Evolutionary conservation across 2,329 filamentous ascomycete genomes (phyloP).

Genomic region (Diplocarpon mali): DNA sequence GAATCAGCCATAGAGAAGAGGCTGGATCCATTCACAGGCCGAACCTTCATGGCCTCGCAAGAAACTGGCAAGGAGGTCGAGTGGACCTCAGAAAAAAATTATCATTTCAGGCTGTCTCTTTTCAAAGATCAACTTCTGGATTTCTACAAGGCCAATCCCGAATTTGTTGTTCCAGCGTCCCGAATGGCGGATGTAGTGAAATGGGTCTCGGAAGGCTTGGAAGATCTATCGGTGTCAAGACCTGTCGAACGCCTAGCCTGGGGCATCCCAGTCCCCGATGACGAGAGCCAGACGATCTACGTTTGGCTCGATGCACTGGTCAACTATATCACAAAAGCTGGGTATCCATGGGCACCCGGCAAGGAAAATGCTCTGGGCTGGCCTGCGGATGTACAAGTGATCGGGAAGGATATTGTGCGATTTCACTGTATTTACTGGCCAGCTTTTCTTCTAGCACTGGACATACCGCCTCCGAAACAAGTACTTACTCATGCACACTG

Average conservation of each 20-base stretch:
- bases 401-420: constrained; percentile 92
- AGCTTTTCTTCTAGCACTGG: constrained; percentile 81
- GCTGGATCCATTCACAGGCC: constrained; percentile 69
- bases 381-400: constrained; percentile 85
- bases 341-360: constrained; percentile 70
- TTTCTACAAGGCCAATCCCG: constrained; percentile 68
- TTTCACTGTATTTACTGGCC: constrained; percentile 99
- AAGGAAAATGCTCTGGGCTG: constrained; percentile 55
- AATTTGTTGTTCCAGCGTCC: constrained; percentile 61
- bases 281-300: constrained; percentile 82
- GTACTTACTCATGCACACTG: constrained; percentile 89
- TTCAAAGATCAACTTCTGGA: constrained; percentile 68
- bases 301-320: constrained; percentile 96
- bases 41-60: constrained; percentile 68
- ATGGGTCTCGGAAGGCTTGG: constrained; percentile 66
- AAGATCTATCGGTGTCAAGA: constrained; percentile 82
- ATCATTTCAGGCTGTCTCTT: constrained; percentile 83
- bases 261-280: constrained; percentile 83
- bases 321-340: constrained; percentile 83
- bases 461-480: constrained; percentile 64
- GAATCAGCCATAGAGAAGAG: constrained; percentile 60
- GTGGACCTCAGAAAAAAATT: constrained; percentile 88
- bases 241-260: constrained; percentile 68
- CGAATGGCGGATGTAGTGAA: constrained; percentile 70
- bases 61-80: constrained; percentile 92